Conservation (phyloP, 306 rosid species). For the Quercus parvula region DNA sequence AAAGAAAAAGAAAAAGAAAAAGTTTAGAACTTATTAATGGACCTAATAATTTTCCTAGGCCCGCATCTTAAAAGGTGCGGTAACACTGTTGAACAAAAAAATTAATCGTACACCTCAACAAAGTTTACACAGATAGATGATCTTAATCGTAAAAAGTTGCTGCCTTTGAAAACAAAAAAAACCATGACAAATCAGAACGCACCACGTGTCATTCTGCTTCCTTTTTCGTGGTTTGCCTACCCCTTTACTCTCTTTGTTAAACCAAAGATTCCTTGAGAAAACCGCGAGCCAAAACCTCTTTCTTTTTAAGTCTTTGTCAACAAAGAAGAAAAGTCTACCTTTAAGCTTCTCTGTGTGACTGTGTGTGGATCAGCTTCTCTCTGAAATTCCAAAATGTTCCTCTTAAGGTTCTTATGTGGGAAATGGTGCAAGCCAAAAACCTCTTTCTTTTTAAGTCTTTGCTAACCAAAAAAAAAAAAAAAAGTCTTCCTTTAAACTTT, state of each 20-base stretch:
- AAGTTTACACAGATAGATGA: too few relatives aligned
- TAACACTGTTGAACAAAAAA: too few relatives aligned
- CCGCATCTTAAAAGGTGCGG: too few relatives aligned
- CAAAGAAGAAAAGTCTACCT: not conserved
- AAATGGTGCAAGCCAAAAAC: too few relatives aligned
- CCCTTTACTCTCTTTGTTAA: not conserved
- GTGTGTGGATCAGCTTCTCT: not conserved
- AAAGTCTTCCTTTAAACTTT: not conserved
- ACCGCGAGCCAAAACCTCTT: not conserved
- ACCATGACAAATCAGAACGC: not conserved
- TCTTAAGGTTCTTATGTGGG: slow-evolving; percentile 26
- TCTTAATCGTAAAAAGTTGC: too few relatives aligned
- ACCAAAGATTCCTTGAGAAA: not conserved
- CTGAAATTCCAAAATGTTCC: slow-evolving; percentile 46
- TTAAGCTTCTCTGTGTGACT: not conserved
- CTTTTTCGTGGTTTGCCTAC: not conserved
- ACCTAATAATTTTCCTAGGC: too few relatives aligned
- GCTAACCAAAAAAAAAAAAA: not conserved
- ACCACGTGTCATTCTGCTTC: slow-evolving; percentile 7
- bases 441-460: not conserved
- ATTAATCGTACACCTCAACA: too few relatives aligned
- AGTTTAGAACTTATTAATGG: too few relatives aligned
- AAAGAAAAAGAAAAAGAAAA: too few relatives aligned
- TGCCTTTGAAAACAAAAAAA: too few relatives aligned
- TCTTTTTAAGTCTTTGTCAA: not conserved